Evolutionary conservation across 2,329 filamentous ascomycete species (phyloP).

Genomic region (Eutypa lata): DNA sequence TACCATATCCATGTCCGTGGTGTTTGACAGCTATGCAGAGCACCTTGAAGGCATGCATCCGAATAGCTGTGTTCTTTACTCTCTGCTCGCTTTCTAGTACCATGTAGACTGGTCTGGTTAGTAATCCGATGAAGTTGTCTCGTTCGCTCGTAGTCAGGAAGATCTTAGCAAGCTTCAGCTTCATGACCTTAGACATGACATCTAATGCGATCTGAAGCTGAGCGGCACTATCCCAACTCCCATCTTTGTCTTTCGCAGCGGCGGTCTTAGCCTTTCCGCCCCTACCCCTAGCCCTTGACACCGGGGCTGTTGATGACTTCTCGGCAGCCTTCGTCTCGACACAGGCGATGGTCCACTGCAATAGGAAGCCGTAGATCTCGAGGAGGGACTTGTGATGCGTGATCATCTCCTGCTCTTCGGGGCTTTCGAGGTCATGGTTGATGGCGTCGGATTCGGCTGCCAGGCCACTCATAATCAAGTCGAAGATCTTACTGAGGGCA

Average conservation of each 20-base stretch:
- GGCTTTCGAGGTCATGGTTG: conserved; percentile 78
- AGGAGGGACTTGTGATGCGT: conserved; percentile 86
- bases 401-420: conserved; percentile 83
- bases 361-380: conserved; percentile 88
- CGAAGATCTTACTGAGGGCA: conserved; percentile 87
- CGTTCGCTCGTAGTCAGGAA: conserved; percentile 95
- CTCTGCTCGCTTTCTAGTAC: conserved; percentile 91
- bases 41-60: conserved; percentile 97
- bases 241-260: conserved; percentile 61
- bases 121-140: conserved; percentile 88
- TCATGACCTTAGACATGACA: conserved; percentile 93
- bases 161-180: conserved; percentile 85
- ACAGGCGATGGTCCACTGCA: conserved; percentile 94
- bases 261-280: conserved; percentile 73
- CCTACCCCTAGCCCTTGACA: conserved; percentile 70
- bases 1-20: conserved; percentile 94
- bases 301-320: conserved; percentile 71
- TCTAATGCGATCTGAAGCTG: conserved; percentile 89
- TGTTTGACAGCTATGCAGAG: conserved; percentile 96
- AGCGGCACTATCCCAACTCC: conserved; percentile 80
- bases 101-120: conserved; percentile 91
- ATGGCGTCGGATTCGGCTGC: conserved; percentile 82
- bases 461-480: conserved; percentile 82
- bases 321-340: conserved; percentile 92
- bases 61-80: conserved; percentile 81